These are phyloP conservation scores for Ophiostoma piceae DNA, from an alignment of 2,329 filamentous ascomycete genomes.

Conservation along the genomic window DNA sequence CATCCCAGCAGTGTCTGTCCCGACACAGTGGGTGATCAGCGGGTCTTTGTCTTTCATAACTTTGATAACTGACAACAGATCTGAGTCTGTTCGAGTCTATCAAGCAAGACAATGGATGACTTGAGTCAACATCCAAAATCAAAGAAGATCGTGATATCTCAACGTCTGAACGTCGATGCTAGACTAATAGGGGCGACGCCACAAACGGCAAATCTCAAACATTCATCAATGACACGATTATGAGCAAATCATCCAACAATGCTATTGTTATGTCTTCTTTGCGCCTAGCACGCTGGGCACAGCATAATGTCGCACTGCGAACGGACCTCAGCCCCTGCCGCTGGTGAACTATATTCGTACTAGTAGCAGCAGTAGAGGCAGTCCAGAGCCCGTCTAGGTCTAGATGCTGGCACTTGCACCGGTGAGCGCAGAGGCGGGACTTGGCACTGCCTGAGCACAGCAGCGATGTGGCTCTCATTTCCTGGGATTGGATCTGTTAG, in stretches of 20 bases:
- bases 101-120: background rate
- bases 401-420: background rate
- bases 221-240: background rate
- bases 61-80: background rate
- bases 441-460: background rate
- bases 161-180: background rate
- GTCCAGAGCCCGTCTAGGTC: background rate
- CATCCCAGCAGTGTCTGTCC: background rate
- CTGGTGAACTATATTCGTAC: background rate
- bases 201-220: background rate
- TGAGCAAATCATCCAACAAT: background rate
- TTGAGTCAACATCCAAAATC: no score
- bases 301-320: background rate
- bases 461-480: background rate
- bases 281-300: background rate
- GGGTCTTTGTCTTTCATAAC: no score
- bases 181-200: background rate
- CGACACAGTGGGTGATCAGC: background rate
- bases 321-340: slow-evolving; percentile 8
- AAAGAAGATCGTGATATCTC: background rate
- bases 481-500: background rate
- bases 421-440: background rate
- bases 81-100: background rate
- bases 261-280: slow-evolving; percentile 1
- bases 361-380: background rate